Evolutionary conservation across 1,139 yeast species (phyloP).

Genomic region (Debaryomyces coudertii): DNA sequence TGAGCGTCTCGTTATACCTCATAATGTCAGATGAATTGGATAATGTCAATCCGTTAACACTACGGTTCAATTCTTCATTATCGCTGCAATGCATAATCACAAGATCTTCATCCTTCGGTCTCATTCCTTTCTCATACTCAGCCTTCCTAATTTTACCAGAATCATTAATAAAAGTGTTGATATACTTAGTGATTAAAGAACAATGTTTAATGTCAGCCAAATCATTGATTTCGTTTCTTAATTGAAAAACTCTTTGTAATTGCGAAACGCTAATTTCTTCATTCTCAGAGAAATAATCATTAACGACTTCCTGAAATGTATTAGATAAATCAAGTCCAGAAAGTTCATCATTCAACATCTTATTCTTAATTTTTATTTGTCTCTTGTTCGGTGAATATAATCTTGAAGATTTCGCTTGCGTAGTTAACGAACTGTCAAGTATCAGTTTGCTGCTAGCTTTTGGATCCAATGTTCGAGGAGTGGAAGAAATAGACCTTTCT

Average conservation of each 20-base stretch:
- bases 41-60: constrained; percentile 17
- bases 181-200: neutral
- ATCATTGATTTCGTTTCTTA: constrained; percentile 9
- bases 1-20: neutral
- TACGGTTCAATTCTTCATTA: constrained; percentile 19
- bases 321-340: neutral
- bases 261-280: constrained; percentile 6
- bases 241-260: constrained; percentile 2
- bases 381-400: neutral
- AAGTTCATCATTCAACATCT: constrained; percentile 1
- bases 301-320: constrained; percentile 7
- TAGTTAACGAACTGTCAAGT: neutral
- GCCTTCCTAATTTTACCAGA: neutral
- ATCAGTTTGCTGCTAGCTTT: constrained; percentile 6
- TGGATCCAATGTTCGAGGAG: constrained; percentile 15
- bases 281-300: constrained; percentile 9
- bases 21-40: constrained; percentile 7
- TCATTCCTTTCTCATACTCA: neutral
- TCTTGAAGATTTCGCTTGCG: neutral
- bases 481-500: neutral
- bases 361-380: neutral
- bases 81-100: constrained; percentile 16
- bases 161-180: neutral
- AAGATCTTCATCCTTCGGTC: constrained; percentile 20
- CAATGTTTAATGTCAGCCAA: constrained; percentile 5